These are phyloP conservation scores for Erigeron philadelphicus DNA, from an alignment of 140 eudicot species.

Conservation along the genomic window DNA sequence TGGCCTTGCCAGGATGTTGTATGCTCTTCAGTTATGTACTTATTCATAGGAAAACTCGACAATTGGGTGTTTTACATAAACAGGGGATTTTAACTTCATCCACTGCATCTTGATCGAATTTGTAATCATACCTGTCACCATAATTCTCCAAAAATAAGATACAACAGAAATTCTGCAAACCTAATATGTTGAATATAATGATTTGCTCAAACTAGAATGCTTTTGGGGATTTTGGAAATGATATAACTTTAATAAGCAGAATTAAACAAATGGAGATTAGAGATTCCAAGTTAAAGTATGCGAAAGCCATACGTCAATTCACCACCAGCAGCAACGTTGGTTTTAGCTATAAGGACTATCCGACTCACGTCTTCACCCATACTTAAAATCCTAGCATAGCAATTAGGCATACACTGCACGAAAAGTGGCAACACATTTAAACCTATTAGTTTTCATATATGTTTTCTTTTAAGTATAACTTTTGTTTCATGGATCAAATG, in stretches of 20 bases:
- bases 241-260: no score
- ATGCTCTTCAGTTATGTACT: constrained; percentile 22
- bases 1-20: not conserved
- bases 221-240: not conserved
- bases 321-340: constrained; percentile 70
- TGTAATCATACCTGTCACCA: constrained; percentile 71
- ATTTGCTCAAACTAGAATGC: not conserved
- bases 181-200: not conserved
- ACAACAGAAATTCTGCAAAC: not conserved
- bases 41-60: constrained; percentile 68
- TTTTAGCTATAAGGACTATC: constrained; percentile 83
- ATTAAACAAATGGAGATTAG: no score
- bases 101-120: constrained; percentile 70
- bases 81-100: constrained; percentile 88
- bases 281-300: not conserved
- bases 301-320: constrained; percentile 67
- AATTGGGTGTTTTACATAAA: constrained; percentile 63
- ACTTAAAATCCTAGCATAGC: constrained; percentile 91
- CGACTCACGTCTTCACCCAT: constrained; percentile 67
- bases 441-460: not conserved
- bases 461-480: not conserved
- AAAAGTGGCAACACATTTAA: constrained; percentile 2
- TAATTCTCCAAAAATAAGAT: not conserved
- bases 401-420: constrained; percentile 90
- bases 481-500: not conserved